Percentiles rank a stretch among this genome's conserved stretches.
phyloP scores from a whole-genome alignment of 2,329 filamentous ascomycete genomes.

The Pyricularia sp. region DNA sequence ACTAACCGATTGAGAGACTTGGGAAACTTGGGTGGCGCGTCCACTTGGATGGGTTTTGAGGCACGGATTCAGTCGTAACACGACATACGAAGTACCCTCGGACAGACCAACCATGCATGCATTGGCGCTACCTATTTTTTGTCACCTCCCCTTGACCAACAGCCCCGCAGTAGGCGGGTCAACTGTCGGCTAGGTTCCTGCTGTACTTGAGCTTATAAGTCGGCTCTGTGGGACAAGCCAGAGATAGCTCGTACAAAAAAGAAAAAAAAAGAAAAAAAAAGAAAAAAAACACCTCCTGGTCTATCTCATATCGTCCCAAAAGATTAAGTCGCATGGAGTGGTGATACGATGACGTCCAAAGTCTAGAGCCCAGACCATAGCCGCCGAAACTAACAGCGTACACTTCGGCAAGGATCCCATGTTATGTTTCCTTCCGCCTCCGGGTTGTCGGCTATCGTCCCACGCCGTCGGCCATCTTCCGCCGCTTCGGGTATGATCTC shows the following conservation, averaged over 20 bases:
- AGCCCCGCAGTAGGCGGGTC: not conserved
- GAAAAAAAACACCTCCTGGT: too few relatives aligned
- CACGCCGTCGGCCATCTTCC: constrained; percentile 12
- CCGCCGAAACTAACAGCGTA: not conserved
- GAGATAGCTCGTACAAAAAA: not conserved
- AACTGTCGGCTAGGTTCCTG: not conserved
- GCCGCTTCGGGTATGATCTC: constrained; percentile 20
- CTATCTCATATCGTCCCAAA: not conserved
- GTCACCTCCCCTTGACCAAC: not conserved
- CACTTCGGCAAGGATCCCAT: not conserved
- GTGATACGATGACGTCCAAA: not conserved
- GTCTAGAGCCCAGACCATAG: not conserved
- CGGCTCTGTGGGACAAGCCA: not conserved
- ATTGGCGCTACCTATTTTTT: not conserved
- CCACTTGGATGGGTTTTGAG: not conserved
- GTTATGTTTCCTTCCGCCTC: too few relatives aligned
- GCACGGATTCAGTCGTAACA: not conserved
- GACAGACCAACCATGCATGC: not conserved
- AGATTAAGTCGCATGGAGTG: not conserved
- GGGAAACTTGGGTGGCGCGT: not conserved
- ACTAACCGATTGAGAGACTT: not conserved
- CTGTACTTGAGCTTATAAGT: not conserved
- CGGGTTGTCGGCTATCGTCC: not conserved
- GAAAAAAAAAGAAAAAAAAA: too few relatives aligned
- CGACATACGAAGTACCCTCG: too few relatives aligned